These are phyloP conservation scores for Mycena rebaudengoi DNA, from an alignment of 768 basidiomycete genomes.

Conservation along the genomic window DNA sequence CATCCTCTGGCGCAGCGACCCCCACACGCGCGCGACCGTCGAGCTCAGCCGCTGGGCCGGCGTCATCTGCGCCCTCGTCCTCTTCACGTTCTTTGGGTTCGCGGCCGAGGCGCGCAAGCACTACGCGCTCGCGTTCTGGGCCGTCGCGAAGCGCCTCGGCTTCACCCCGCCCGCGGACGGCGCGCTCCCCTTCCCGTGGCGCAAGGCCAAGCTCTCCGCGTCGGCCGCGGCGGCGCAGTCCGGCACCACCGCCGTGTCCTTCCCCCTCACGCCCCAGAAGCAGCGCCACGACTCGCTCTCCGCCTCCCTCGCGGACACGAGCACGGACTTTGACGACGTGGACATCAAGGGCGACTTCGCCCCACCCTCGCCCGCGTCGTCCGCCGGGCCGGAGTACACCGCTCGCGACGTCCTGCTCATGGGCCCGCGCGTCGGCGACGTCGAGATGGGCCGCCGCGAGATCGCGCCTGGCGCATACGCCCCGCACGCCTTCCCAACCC, in stretches of 20 bases:
- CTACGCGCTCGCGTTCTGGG: slow-evolving; percentile 37
- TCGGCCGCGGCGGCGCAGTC: neutral
- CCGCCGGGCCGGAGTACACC: too few species aligned
- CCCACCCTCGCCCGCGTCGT: neutral
- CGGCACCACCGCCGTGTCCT: neutral
- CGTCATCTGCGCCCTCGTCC: slow-evolving; percentile 52
- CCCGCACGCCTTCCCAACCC: neutral
- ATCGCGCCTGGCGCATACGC: neutral
- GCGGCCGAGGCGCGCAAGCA: slow-evolving; percentile 58
- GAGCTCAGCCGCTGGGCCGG: slow-evolving; percentile 51
- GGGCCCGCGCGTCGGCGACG: too few species aligned
- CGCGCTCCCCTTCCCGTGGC: slow-evolving; percentile 1
- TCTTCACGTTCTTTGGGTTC: slow-evolving; percentile 69
- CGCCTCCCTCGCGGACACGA: neutral
- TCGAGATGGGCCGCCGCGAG: slow-evolving; percentile 2
- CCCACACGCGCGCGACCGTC: slow-evolving; percentile 26
- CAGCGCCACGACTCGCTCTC: neutral
- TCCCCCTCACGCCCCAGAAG: slow-evolving; percentile 2
- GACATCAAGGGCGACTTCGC: neutral
- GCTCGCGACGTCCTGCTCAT: too few species aligned
- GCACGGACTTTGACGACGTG: neutral
- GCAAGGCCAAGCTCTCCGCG: neutral
- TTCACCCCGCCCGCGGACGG: neutral
- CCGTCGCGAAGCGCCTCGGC: neutral
- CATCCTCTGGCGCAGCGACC: slow-evolving; percentile 40